These are phyloP conservation scores for Monosporozyma unispora DNA, from an alignment of 805 yeast species.

Conservation along the genomic window DNA sequence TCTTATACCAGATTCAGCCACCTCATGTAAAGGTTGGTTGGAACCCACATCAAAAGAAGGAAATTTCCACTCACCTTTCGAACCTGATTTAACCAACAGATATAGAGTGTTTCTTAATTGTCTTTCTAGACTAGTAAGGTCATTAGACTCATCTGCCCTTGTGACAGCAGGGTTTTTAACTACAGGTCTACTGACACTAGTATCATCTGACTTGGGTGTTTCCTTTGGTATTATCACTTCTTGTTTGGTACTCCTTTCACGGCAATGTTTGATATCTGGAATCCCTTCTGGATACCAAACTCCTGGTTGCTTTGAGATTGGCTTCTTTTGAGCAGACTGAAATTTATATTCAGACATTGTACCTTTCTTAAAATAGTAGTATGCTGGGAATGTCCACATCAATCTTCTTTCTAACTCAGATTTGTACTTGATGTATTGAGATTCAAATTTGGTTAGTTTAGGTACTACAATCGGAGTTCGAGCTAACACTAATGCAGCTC, in stretches of 20 bases:
- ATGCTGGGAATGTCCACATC: conserved; percentile 96
- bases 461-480: conserved; percentile 81
- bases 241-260: conserved; percentile 83
- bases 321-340: conserved; percentile 64
- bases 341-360: conserved; percentile 79
- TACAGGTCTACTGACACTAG: conserved; percentile 41
- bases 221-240: conserved; percentile 65
- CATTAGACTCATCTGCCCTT: conserved; percentile 59
- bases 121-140: conserved; percentile 66
- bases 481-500: conserved; percentile 56
- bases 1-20: conserved; percentile 69
- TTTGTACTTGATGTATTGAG: conserved; percentile 72
- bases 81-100: conserved; percentile 46
- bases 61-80: conserved; percentile 50
- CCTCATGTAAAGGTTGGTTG: conserved; percentile 52
- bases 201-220: conserved; percentile 31
- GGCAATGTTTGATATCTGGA: conserved; percentile 78
- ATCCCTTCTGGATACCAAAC: conserved; percentile 75
- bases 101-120: conserved; percentile 72
- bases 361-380: conserved; percentile 85
- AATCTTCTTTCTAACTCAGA: conserved; percentile 77
- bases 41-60: conserved; percentile 54
- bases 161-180: conserved; percentile 64
- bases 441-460: conserved; percentile 62
- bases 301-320: conserved; percentile 61